These are phyloP conservation scores for Penicillium bialowiezense DNA, from an alignment of 495 filamentous ascomycete species.

Conservation along the genomic window DNA sequence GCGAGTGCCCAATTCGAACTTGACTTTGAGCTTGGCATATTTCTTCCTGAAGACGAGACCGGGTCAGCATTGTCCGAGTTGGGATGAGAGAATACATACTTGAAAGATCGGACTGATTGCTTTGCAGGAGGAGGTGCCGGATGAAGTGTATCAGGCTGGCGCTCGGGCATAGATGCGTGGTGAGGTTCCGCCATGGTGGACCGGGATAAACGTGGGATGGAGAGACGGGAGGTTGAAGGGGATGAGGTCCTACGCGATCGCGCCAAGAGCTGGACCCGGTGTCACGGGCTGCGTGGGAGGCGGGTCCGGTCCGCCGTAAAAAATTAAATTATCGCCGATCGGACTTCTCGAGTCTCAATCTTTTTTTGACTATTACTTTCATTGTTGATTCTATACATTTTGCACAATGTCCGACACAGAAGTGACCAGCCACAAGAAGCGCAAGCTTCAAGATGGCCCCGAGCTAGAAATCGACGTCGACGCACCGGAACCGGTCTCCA, in stretches of 20 bases:
- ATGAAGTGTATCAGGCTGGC: conserved; percentile 30
- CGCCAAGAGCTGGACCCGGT: conserved; percentile 20
- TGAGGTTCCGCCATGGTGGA: conserved; percentile 31
- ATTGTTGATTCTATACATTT: conserved; percentile 3
- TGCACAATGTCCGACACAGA: conserved; percentile 30
- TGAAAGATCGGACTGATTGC: conserved; percentile 43
- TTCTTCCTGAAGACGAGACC: conserved; percentile 71
- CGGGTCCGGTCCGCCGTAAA: conserved; percentile 34
- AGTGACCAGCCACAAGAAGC: conserved; percentile 59
- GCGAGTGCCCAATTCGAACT: conserved; percentile 79
- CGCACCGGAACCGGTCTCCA: conserved; percentile 88
- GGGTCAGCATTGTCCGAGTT: conserved; percentile 1
- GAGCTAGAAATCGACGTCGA: conserved; percentile 88
- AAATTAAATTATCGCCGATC: conserved; percentile 16
- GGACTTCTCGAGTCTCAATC: neutral
- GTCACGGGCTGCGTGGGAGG: conserved; percentile 25
- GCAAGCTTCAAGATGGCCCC: conserved; percentile 54
- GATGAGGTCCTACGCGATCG: conserved; percentile 13
- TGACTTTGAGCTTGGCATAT: conserved; percentile 85
- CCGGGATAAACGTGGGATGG: neutral
- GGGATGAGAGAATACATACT: conserved; percentile 23
- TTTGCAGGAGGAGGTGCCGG: conserved; percentile 28
- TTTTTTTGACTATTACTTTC: neutral
- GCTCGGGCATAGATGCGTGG: conserved; percentile 22
- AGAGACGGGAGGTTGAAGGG: conserved; percentile 11